phyloP scores from a whole-genome alignment of 2,329 filamentous ascomycete genomes.

The Hirsutella rhossiliensis region DNA sequence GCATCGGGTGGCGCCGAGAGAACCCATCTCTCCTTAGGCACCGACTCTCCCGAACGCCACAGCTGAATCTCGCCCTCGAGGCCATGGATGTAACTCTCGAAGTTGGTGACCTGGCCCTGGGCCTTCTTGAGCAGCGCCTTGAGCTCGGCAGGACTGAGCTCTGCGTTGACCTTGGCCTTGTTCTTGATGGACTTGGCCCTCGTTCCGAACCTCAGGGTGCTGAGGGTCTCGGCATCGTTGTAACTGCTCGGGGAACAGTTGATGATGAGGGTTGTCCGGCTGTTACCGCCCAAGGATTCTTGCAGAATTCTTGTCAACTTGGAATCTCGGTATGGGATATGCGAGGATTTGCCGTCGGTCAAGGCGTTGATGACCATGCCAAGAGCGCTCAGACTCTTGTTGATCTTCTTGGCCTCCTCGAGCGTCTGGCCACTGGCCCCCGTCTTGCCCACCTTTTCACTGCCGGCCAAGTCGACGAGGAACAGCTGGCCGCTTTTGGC shows the following conservation, averaged over 20 bases:
- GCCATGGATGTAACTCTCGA: slow-evolving; percentile 73
- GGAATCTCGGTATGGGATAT: slow-evolving; percentile 94
- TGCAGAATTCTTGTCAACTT: slow-evolving; percentile 95
- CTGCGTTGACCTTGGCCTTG: slow-evolving; percentile 98
- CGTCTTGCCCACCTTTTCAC: slow-evolving; percentile 97
- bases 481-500: slow-evolving; percentile 95
- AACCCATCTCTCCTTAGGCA: slow-evolving; percentile 84
- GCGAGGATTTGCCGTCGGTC: slow-evolving; percentile 92
- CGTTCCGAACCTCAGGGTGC: slow-evolving; percentile 88
- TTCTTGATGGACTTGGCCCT: slow-evolving; percentile 98
- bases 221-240: slow-evolving; percentile 89
- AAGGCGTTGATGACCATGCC: slow-evolving; percentile 98
- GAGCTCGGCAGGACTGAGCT: slow-evolving; percentile 89
- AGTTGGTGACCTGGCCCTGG: slow-evolving; percentile 77
- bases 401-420: slow-evolving; percentile 99
- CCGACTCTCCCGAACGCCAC: slow-evolving; percentile 80
- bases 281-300: slow-evolving; percentile 95
- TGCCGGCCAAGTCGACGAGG: slow-evolving; percentile 94
- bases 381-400: slow-evolving; percentile 95
- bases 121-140: slow-evolving; percentile 89
- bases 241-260: slow-evolving; percentile 99
- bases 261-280: slow-evolving; percentile 94
- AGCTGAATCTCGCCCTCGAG: slow-evolving; percentile 75
- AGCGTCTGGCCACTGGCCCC: slow-evolving; percentile 94
- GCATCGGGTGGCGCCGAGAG: slow-evolving; percentile 45